Evolutionary conservation across 805 yeast species (phyloP), one percentile per base, ranked within the genome.

Genomic region (Starmerella cellae): DNA sequence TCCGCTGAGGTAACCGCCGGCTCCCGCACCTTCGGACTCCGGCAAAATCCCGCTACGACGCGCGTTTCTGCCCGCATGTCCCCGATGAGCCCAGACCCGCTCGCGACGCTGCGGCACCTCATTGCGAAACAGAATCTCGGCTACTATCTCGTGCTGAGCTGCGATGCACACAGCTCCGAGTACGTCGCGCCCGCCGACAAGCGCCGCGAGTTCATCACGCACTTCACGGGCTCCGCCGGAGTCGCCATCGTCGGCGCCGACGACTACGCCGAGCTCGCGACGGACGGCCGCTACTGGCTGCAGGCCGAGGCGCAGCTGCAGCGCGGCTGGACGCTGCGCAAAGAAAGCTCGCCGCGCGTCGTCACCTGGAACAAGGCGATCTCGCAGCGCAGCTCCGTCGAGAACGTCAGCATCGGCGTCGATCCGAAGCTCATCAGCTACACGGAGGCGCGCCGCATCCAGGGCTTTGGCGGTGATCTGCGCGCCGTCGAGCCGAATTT

Each of bases 131-230:
- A 74, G 43, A 74, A 72, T 28, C 58, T 88, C 30, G 82, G 79
- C 10, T 77, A 83, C 27, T 88, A 91, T 59, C 67, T 75, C 22
- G 73, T 82, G 9, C 84, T 88, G 18, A 77, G 93, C 32, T 95
- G 84, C 58, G 98, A 88, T 58, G 94, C 82, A 53, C 98, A 88
- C 60, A 88, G 81, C 60, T 76, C 87, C 22, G 98, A 88, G 63
- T 87, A 87, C 54, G 88, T 88, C 6, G 72, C 91, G 0, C 64
- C 70, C 1, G 74, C 79, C 13, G 97, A 88, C 59, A 82, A 79
- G 57, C 73, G 95, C 52, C 69, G 96, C 44, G 79, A 74, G 42
- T 88, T 70, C 54, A 79, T 88, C 22, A 72, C 87, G 5, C 96
- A 68, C 0, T 88, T 88, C 63, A 79, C 88, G 11, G 98, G 97